Conservation (phyloP, 1,284 basidiomycete species). For the Pascua guehoae region DNA sequence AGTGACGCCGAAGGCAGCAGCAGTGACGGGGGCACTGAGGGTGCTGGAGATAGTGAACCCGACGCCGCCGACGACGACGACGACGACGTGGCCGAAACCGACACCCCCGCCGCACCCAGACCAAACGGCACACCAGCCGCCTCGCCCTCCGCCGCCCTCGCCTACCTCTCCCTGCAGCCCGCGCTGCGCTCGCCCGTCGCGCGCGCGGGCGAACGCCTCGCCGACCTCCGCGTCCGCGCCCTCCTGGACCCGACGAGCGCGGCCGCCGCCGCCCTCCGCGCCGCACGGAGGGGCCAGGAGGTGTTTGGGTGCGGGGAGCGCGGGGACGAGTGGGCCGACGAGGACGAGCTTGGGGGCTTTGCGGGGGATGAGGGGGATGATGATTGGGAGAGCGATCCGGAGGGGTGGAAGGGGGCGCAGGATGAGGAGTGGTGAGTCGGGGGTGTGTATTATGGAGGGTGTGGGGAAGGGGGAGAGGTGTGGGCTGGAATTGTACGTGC, state of each 20-base stretch:
- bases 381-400: constrained; percentile 34
- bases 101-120: neutral
- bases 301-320: constrained; percentile 29
- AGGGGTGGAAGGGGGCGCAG: constrained; percentile 27
- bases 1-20: constrained; percentile 14
- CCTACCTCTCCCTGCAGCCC: constrained; percentile 23
- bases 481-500: too few relatives aligned
- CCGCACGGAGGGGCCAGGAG: constrained; percentile 35
- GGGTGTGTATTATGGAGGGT: too few relatives aligned
- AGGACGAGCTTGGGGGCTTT: neutral
- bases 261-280: constrained; percentile 26
- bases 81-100: constrained; percentile 2
- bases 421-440: constrained; percentile 20
- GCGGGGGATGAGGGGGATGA: constrained; percentile 19
- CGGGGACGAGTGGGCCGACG: constrained; percentile 6
- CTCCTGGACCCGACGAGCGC: constrained; percentile 32
- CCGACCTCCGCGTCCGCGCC: constrained; percentile 35
- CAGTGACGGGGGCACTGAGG: too few relatives aligned
- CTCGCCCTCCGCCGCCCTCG: neutral
- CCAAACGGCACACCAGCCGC: too few relatives aligned
- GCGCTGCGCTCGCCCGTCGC: constrained; percentile 26
- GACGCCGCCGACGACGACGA: neutral
- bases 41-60: neutral
- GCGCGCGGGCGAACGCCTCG: constrained; percentile 14
- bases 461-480: too few relatives aligned